These are phyloP conservation scores for Fusarium miscanthi DNA, from an alignment of 2,329 filamentous ascomycete genomes.

Conservation along the genomic window DNA sequence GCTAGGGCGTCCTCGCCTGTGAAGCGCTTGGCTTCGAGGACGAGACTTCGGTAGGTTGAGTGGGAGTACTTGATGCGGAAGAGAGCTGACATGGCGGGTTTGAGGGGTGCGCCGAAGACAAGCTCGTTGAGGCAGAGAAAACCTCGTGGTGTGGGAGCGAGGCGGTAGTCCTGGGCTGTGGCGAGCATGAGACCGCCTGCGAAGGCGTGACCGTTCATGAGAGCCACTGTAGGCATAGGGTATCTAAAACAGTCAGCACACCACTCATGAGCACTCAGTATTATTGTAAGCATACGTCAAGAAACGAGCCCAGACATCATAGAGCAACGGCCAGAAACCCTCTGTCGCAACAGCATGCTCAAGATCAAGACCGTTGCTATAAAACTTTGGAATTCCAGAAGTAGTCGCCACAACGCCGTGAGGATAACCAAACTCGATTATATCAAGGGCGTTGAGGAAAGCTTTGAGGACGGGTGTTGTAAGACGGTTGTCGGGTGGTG, in stretches of 20 bases:
- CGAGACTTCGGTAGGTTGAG: constrained; percentile 69
- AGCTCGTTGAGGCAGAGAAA: constrained; percentile 85
- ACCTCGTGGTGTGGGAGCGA: constrained; percentile 77
- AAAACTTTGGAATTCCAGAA: constrained; percentile 81
- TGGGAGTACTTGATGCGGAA: constrained; percentile 76
- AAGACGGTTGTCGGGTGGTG: constrained; percentile 81
- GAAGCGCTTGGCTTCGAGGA: constrained; percentile 80
- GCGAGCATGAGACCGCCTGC: constrained; percentile 84
- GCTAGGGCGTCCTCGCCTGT: constrained; percentile 71
- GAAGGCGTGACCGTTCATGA: constrained; percentile 84
- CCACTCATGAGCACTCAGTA: neutral
- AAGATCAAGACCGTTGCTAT: constrained; percentile 84
- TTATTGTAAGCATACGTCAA: constrained; percentile 44
- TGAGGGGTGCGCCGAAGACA: constrained; percentile 80
- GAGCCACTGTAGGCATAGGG: constrained; percentile 84
- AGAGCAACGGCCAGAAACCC: constrained; percentile 72
- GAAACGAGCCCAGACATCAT: constrained; percentile 72
- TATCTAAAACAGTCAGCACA: constrained; percentile 54
- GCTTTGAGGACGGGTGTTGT: constrained; percentile 75
- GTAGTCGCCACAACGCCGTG: constrained; percentile 84
- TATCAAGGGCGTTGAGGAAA: constrained; percentile 77
- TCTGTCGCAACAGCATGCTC: constrained; percentile 70
- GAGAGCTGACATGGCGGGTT: constrained; percentile 77
- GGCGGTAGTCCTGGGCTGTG: constrained; percentile 85
- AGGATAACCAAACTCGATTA: constrained; percentile 73